Base-by-base conservation (phyloP, 257 asterid genomes). In the Phtheirospermum japonicum region DNA sequence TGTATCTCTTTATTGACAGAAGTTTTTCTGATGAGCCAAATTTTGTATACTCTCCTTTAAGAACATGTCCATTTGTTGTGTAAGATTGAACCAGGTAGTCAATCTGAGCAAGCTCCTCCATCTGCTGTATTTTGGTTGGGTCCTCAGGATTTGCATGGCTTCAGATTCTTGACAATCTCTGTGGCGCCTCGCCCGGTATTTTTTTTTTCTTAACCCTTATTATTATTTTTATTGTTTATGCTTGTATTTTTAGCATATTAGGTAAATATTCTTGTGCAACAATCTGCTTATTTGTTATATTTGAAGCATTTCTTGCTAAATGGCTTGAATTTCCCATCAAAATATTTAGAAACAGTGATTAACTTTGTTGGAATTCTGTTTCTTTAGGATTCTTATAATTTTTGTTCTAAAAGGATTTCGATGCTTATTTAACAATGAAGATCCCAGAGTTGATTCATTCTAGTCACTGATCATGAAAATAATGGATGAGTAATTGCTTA, bases 71-170 rank as follows among this genome's bases (percentile, higher is more conserved):
- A 58, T 68, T 64, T 76, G 45, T 77, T 69, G 65, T 39, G 68
- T 68, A 73, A 92, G 99, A 76, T 79, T 75, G 99, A 93, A 77
- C 99, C 99, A 61, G 99, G 99, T 53, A 84, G 95, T 75, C 99
- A 89, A 71, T 87, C 97, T 64, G 97, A 89, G 78, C 99, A 93
- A 79, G 88, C 99, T 61, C 89, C 99, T 74, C 97, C 97, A 70
- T 89, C 97, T 62, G 85, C 96, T 72, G 78, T 87, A 61, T 82
- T 93, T 73, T 93, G 97, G 99, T 77, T 93, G 89, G 82, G 79
- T 61, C 90, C 97, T 36, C 71, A 56, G 69, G 95, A 85, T 68
- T 79, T 93, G 91, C 85, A 56, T 67, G 96, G 96, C 68, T 93
- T 79, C 80, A 85, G 84, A 69, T 93, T 82, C 78, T 71, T 93